phyloP scores from a whole-genome alignment of 2,329 filamentous ascomycete genomes.

The Capronia epimyces region DNA sequence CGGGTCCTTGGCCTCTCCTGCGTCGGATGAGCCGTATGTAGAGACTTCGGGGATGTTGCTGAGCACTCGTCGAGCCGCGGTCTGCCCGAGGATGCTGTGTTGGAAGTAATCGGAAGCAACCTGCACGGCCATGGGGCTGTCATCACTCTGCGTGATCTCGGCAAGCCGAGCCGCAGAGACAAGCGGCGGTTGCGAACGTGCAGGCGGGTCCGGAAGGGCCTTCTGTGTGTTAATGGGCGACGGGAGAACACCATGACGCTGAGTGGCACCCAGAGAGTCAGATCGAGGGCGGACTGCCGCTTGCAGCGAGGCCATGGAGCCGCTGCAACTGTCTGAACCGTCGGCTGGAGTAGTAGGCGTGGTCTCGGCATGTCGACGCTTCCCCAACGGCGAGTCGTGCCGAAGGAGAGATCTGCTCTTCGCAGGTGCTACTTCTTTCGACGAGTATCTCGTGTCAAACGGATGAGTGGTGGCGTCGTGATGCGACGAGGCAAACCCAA shows the following conservation, averaged over 20 bases:
- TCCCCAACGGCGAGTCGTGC: neutral
- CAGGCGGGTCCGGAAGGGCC: slow-evolving; percentile 14
- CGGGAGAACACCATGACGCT: slow-evolving; percentile 1
- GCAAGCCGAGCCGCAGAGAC: slow-evolving; percentile 6
- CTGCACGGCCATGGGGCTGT: slow-evolving; percentile 18
- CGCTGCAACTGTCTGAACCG: slow-evolving; percentile 1
- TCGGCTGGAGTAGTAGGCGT: slow-evolving; percentile 9
- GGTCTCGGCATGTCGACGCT: slow-evolving; percentile 1
- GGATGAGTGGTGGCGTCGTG: neutral
- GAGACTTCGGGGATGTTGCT: slow-evolving; percentile 23
- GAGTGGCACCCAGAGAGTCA: slow-evolving; percentile 15
- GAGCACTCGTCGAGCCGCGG: slow-evolving; percentile 16
- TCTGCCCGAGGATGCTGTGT: slow-evolving; percentile 21
- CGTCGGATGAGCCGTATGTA: slow-evolving; percentile 1
- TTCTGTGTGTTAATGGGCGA: slow-evolving; percentile 14
- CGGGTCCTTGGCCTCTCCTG: neutral
- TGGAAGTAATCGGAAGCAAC: slow-evolving; percentile 19
- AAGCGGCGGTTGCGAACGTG: neutral
- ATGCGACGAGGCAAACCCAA: slow-evolving; percentile 8
- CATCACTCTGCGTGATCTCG: slow-evolving; percentile 6
- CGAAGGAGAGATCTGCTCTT: slow-evolving; percentile 2
- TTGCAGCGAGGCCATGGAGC: neutral
- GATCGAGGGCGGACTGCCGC: slow-evolving; percentile 4
- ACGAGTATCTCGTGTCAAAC: slow-evolving; percentile 11
- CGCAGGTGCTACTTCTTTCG: slow-evolving; percentile 15